Evolutionary conservation across 2,329 filamentous ascomycete genomes (phyloP).

Genomic region (Alternaria atra): DNA sequence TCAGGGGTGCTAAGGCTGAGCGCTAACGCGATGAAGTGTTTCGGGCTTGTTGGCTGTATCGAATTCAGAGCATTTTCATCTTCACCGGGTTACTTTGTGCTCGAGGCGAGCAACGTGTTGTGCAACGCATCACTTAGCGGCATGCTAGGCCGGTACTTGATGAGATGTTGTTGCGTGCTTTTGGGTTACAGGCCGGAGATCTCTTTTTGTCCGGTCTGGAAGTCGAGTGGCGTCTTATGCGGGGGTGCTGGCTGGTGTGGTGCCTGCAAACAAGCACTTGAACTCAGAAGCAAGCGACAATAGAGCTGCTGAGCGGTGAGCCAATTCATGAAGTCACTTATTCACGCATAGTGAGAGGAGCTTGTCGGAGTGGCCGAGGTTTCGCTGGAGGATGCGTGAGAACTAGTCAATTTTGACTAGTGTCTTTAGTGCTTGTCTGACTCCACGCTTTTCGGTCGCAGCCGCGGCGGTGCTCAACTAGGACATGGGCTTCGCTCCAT

Average conservation of each 20-base stretch:
- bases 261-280: neutral
- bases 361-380: constrained; percentile 1
- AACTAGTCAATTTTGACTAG: neutral
- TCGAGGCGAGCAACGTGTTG: neutral
- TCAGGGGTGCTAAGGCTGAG: neutral
- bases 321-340: neutral
- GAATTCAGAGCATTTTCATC: constrained; percentile 12
- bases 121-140: neutral
- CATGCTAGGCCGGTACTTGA: neutral
- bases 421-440: neutral
- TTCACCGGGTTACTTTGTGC: neutral
- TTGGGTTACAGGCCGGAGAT: neutral
- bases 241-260: neutral
- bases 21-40: constrained; percentile 11
- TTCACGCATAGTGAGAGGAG: neutral
- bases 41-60: constrained; percentile 11
- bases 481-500: neutral
- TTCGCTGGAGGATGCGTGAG: neutral
- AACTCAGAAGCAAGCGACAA: neutral
- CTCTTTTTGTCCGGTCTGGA: neutral
- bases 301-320: neutral
- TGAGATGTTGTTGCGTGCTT: neutral
- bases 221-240: neutral
- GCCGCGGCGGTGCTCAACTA: neutral
- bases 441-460: constrained; percentile 2